Base-by-base conservation (phyloP, 352 stramenopile species). In the Globisporangium yorkense region DNA sequence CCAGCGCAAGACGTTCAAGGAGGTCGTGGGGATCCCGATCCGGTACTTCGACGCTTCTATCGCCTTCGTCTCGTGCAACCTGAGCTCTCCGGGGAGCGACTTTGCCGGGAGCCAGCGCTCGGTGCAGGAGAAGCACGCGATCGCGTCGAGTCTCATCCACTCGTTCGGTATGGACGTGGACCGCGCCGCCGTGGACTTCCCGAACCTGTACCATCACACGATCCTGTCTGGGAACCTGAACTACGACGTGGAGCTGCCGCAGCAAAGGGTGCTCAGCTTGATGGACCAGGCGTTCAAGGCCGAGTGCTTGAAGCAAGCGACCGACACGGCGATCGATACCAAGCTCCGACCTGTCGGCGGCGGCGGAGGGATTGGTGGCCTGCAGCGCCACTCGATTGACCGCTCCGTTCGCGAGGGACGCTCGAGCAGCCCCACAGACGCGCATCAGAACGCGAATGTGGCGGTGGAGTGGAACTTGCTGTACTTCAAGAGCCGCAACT, bases 31-130 rank as follows among this genome's bases (percentile, higher is more conserved):
- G 15, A 88, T 92, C 48, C 81, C 84, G 12, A 75, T 94, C 35
- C 74, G 82, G 12, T 92, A 92, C 50, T 94, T 92, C 51, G 84
- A 92, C 45, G 83, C 80, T 6, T 90, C 84, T 2, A 81, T 94
- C n/a, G 79, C 84, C 5, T 92, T 94, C 51, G 83, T 92, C 0
- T 89, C 82, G 51, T 91, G 79, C 57, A 88, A 88, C 54, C 75
- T 94, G 39, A 75, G 74, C 24, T 39, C 60, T 2, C 39, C 48
- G 0, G 47, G 59, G 18, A 41, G 29, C 24, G 62, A 68, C 41
- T 58, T 56, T 9, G 8, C 54, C 12, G 24, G 77, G 24, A 54
- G 57, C 31, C 65, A 77, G 2, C 71, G 63, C 13, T 55, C 63
- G 2, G 54, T 87, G 6, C 50, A 68, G 18, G 64, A 68, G 2